Conservation (phyloP, 805 yeast species). For the Kluyveromyces starmeri region DNA sequence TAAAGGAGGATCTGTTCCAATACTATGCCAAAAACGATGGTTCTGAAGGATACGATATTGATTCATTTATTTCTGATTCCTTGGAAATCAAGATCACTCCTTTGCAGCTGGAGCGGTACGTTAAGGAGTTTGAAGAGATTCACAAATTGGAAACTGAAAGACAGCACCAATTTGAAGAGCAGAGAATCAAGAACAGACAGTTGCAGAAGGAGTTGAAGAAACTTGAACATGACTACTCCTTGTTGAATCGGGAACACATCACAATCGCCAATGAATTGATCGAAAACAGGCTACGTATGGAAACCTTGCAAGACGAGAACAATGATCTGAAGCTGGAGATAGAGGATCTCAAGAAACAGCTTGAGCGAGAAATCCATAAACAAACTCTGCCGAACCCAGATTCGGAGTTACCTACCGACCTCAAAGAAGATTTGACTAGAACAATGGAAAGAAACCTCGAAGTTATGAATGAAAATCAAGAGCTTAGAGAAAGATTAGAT, state of each 20-base stretch:
- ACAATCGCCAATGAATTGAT: constrained; percentile 84
- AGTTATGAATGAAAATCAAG: constrained; percentile 55
- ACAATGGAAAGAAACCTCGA: constrained; percentile 55
- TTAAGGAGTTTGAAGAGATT: constrained; percentile 67
- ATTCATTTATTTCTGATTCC: constrained; percentile 71
- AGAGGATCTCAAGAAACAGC: constrained; percentile 35
- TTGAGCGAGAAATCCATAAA: constrained; percentile 28
- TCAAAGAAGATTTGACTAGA: constrained; percentile 45
- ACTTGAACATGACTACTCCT: constrained; percentile 59
- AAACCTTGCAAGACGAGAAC: constrained; percentile 69
- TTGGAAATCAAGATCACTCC: constrained; percentile 68
- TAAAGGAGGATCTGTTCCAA: constrained; percentile 74
- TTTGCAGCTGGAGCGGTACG: constrained; percentile 58
- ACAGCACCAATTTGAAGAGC: constrained; percentile 51
- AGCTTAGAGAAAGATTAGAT: constrained; percentile 44
- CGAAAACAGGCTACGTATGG: constrained; percentile 63
- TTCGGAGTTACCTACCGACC: constrained; percentile 30
- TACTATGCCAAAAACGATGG: constrained; percentile 36
- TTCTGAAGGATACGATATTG: constrained; percentile 46
- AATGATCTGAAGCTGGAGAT: constrained; percentile 45
- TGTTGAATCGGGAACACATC: constrained; percentile 74
- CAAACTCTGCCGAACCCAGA: constrained; percentile 28
- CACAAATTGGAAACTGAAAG: constrained; percentile 58
- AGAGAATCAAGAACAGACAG: constrained; percentile 59
- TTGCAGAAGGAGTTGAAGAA: constrained; percentile 64